These are phyloP conservation scores for Trichoderma sp. DNA, from an alignment of 2,329 filamentous ascomycete species.

Conservation along the genomic window DNA sequence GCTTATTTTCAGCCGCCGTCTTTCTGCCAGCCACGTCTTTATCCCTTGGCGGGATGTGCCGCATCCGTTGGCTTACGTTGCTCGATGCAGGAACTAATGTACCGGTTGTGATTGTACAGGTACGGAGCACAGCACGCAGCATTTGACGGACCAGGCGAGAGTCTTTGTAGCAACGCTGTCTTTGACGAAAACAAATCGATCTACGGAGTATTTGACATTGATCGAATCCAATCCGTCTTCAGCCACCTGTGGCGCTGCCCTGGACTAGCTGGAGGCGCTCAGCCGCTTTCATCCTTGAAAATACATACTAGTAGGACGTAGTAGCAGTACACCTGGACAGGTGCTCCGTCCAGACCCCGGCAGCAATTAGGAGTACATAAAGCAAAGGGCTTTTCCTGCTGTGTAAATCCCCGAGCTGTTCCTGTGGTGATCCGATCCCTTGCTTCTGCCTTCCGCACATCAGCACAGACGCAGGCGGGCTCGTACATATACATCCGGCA, in stretches of 20 bases:
- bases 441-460: not conserved
- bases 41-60: not conserved
- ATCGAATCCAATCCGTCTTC: not conserved
- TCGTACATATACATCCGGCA: not conserved
- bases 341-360: not conserved
- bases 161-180: conserved; percentile 18
- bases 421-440: conserved; percentile 15
- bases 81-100: not conserved
- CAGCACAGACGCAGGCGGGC: not conserved
- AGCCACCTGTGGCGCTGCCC: conserved; percentile 11
- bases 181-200: not conserved
- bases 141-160: conserved; percentile 6
- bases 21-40: not conserved
- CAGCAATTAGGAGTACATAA: conserved; percentile 16
- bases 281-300: not conserved
- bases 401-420: conserved; percentile 12
- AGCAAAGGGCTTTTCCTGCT: conserved; percentile 2
- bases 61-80: not conserved
- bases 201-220: no score
- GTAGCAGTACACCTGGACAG: no score
- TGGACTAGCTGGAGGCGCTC: no score
- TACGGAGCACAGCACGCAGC: not conserved
- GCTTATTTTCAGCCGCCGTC: conserved; percentile 1
- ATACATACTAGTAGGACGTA: not conserved
- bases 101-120: not conserved